A percentile compares a stretch with the other conserved stretches of the same genome.
These are phyloP conservation scores for Leptographium lundbergii DNA, from an alignment of 2,329 filamentous ascomycete genomes.

Conservation along the genomic window DNA sequence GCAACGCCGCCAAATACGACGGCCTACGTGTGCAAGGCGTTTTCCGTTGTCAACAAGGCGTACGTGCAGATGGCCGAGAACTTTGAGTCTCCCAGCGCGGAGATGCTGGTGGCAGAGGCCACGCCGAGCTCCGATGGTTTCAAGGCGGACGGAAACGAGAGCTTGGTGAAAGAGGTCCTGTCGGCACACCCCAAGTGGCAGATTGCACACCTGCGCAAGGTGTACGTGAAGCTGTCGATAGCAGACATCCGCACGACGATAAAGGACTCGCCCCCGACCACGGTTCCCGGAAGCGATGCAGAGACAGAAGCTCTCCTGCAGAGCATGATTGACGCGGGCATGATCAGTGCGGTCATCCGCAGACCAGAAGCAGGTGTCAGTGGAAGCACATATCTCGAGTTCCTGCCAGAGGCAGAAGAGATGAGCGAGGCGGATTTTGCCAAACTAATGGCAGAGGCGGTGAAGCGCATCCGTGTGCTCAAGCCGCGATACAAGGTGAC, in stretches of 20 bases:
- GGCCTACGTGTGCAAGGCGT: slow-evolving; percentile 38
- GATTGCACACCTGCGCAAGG: slow-evolving; percentile 57
- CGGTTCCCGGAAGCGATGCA: slow-evolving; percentile 25
- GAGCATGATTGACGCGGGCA: slow-evolving; percentile 41
- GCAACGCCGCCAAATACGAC: slow-evolving; percentile 45
- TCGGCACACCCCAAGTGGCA: slow-evolving; percentile 63
- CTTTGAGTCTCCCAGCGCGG: slow-evolving; percentile 39
- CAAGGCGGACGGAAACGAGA: slow-evolving; percentile 55
- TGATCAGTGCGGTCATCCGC: slow-evolving; percentile 40
- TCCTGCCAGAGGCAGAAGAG: slow-evolving; percentile 28
- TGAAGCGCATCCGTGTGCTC: slow-evolving; percentile 30
- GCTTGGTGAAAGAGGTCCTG: slow-evolving; percentile 57
- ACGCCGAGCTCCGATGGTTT: slow-evolving; percentile 44
- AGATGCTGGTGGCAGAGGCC: slow-evolving; percentile 50
- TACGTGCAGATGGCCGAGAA: slow-evolving; percentile 59
- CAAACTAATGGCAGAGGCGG: slow-evolving; percentile 29
- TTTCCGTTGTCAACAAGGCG: slow-evolving; percentile 46
- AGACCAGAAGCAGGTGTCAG: slow-evolving; percentile 9
- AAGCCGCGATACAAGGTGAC: slow-evolving; percentile 35
- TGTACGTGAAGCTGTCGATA: slow-evolving; percentile 52
- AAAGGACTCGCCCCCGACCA: slow-evolving; percentile 25
- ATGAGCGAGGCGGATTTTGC: slow-evolving; percentile 40
- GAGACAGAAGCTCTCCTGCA: slow-evolving; percentile 34
- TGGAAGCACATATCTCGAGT: slow-evolving; percentile 32
- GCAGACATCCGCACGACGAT: slow-evolving; percentile 38